phyloP scores from a whole-genome alignment of 2,329 filamentous ascomycete species.

The Neonectria ditissima region DNA sequence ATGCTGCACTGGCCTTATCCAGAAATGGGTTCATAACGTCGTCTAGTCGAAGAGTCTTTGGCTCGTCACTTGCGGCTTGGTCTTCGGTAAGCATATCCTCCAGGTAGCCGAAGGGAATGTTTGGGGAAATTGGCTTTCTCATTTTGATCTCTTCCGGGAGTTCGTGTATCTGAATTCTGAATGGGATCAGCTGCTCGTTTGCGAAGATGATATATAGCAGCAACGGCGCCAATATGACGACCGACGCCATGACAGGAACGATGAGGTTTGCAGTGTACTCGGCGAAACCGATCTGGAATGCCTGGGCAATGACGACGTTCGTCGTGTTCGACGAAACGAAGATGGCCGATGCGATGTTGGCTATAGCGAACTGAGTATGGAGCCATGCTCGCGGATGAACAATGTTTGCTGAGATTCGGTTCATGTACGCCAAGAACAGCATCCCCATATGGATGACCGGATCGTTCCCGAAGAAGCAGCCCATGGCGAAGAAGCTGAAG shows the following conservation, averaged over 20 bases:
- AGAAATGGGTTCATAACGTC: constrained; percentile 82
- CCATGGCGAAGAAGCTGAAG: constrained; percentile 75
- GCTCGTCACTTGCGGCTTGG: constrained; percentile 59
- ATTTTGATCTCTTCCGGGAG: constrained; percentile 67
- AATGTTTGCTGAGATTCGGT: constrained; percentile 79
- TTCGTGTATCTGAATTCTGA: constrained; percentile 75
- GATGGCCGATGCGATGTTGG: constrained; percentile 80
- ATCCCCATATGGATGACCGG: constrained; percentile 81
- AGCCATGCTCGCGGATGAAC: constrained; percentile 79
- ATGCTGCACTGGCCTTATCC: constrained; percentile 73
- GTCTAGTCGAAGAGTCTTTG: constrained; percentile 70
- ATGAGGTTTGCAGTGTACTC: constrained; percentile 82
- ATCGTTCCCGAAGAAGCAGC: constrained; percentile 79
- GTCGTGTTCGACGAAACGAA: constrained; percentile 83
- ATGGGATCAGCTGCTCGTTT: constrained; percentile 72
- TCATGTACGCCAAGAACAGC: constrained; percentile 82
- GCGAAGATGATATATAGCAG: constrained; percentile 77
- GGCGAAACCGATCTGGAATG: constrained; percentile 78
- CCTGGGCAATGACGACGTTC: constrained; percentile 79
- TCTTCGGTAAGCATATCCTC: constrained; percentile 63
- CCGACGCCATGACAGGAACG: constrained; percentile 76
- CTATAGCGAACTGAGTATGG: constrained; percentile 76
- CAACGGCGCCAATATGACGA: constrained; percentile 75
- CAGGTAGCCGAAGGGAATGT: constrained; percentile 70
- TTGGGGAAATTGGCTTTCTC: constrained; percentile 75